phyloP scores from a whole-genome alignment of 2,329 filamentous ascomycete species.

The Verticillium tricorpus region DNA sequence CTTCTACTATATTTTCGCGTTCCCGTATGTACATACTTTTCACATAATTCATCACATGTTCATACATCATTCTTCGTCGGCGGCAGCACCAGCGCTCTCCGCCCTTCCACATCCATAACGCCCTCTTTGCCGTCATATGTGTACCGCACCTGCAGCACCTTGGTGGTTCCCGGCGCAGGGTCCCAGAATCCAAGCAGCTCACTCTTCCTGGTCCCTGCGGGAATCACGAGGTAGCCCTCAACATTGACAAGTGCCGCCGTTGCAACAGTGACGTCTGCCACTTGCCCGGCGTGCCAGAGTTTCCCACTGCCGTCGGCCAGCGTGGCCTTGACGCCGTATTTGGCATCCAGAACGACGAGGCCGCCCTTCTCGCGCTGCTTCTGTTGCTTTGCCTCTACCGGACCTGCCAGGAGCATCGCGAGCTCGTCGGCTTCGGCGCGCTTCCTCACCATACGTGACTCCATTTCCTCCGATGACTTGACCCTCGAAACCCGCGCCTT shows the following conservation, averaged over 20 bases:
- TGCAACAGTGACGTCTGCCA: slow-evolving; percentile 45
- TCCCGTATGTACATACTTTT: neutral
- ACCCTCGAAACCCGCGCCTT: neutral
- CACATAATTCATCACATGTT: neutral
- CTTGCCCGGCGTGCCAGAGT: slow-evolving; percentile 32
- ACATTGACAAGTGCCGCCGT: slow-evolving; percentile 40
- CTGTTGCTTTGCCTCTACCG: slow-evolving; percentile 33
- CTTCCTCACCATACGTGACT: slow-evolving; percentile 24
- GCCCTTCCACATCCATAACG: slow-evolving; percentile 29
- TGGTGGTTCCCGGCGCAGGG: slow-evolving; percentile 36
- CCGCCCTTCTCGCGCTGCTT: slow-evolving; percentile 29
- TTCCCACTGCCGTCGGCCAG: slow-evolving; percentile 17
- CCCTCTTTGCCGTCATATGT: slow-evolving; percentile 30
- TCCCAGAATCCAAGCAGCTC: slow-evolving; percentile 48
- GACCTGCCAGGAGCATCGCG: slow-evolving; percentile 34
- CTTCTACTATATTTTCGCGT: neutral
- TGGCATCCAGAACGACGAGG: slow-evolving; percentile 44
- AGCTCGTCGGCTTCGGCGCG: slow-evolving; percentile 41
- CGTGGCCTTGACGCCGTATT: slow-evolving; percentile 33
- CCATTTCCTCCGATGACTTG: slow-evolving; percentile 10
- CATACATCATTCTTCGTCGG: slow-evolving; percentile 2
- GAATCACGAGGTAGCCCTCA: slow-evolving; percentile 30
- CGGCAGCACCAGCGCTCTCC: slow-evolving; percentile 25
- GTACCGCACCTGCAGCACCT: slow-evolving; percentile 42
- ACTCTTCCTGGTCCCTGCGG: slow-evolving; percentile 35